Base-by-base conservation (phyloP, 495 filamentous ascomycete species). In the Penicillium riverlandense region DNA sequence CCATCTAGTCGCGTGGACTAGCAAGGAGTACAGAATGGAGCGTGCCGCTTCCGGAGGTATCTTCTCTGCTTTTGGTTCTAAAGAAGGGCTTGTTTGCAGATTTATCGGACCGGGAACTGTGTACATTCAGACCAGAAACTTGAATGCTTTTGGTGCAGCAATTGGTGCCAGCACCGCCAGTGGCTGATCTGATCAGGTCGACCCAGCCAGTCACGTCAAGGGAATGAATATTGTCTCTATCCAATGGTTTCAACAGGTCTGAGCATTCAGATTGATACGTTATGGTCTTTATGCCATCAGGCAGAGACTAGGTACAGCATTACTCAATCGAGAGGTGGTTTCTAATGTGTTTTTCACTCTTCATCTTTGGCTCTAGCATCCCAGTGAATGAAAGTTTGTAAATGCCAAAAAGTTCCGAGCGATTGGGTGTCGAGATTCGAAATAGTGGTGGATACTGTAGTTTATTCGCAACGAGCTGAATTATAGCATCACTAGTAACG, bases 1-100 rank as follows among this genome's bases (percentile, higher is more conserved):
- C 8, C 90, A 98, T 50, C 71, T 98, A 6, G 90, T 98, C 1
- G 94, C 92, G 5, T 98, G 92, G 92, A 96, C 96, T 56, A 91
- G 87, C 62, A 86, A 94, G 49, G 85, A 94, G 49, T 98, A 97
- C 56, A 55, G 54, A 7, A 79, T 97, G 37, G 88, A 95, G 65
- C 84, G 94, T 8, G 85, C 90, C 9, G 80, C 92, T 0, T 89
- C 84, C 13, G 92, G 92, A 10, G 94, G 92, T 16, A 79, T 98
- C 36, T 83, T 97, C 6, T 90, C 85, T 16, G 78, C 79, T 16
- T 64, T 94, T 14, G 79, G 80, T 29, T 81, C 86, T 2, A 83
- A 78, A 3, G 92, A 98, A 67, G 92, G 92, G 3, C 63, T 96
- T 36, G 90, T 95, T 6, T 98, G 92, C 70, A 92, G 85, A 55